Evolutionary conservation across 1,139 yeast species (phyloP), one percentile per base, ranked within the genome.

Genomic region (Scheffersomyces segobiensis): DNA sequence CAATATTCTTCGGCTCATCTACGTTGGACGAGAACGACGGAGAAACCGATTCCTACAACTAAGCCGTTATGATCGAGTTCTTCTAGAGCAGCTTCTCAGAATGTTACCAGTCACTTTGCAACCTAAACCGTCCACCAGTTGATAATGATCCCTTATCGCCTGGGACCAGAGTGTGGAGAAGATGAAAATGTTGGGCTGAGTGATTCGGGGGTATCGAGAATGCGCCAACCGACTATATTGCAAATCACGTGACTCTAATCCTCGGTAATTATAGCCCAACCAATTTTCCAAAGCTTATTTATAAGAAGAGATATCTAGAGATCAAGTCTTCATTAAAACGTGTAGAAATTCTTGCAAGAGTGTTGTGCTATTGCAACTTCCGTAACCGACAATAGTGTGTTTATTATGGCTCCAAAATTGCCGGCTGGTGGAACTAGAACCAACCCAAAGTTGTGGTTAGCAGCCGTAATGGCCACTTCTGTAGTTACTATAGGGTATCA

Each of bases 381-480:
- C 12, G 42, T 10, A 32, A 32, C 42, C 12, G 42, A 32, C 17
- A 32, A 32, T 32, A 7, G 17, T 32, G 14, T 32, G 17, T 14
- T 32, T 32, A 32, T 32, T 2, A 32, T 32, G 42, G 42, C 42
- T 32, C 42, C 42, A 14, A 32, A 14, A 32, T 32, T 32, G 42
- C 42, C 42, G 42, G 42, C 17, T 32, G 42, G 42, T 32, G 42
- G 42, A 14, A 7, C 66, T 61, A 60, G 71, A 67, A 55, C 42
- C 42, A 75, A 71, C 57, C 79, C 82, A 8, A 70, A 65, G 56
- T 56, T 75, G 46, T 72, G 79, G 70, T 58, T 76, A 18, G 73
- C 79, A 7, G 81, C 81, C 3, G 63, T 78, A 51, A 71, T 76
- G 14, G 80, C 80, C 12, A 73, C 80, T 5, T 71, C 82, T 2